Conservation (phyloP, 306 rosid species). For the Trifolium dubium region DNA sequence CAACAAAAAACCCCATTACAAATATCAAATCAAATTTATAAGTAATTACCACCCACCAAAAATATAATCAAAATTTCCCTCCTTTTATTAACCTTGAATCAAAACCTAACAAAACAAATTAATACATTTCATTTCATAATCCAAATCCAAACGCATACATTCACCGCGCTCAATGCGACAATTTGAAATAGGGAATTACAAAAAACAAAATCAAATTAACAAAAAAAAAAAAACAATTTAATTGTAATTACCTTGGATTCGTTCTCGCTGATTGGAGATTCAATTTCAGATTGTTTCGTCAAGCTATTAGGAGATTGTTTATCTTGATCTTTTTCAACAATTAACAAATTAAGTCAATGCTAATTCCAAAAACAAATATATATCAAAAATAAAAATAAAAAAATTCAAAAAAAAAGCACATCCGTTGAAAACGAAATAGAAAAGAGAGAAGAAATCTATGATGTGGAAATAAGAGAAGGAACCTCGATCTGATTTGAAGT, state of each 20-base stretch:
- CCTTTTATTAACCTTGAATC: not conserved
- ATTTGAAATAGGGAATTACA: not conserved
- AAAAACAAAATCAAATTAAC: not conserved
- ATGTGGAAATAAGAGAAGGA: too few relatives aligned
- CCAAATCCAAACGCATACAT: conserved; percentile 11
- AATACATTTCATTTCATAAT: not conserved
- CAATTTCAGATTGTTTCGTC: conserved; percentile 34
- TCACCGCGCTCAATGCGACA: not conserved
- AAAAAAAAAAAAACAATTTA: too few relatives aligned
- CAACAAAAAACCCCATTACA: conserved; percentile 46
- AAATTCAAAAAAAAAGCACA: conserved; percentile 11
- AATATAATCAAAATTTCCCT: not conserved
- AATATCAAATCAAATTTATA: conserved; percentile 7
- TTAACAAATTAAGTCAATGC: conserved; percentile 49
- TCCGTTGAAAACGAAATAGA: not conserved
- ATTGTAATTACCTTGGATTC: conserved; percentile 55
- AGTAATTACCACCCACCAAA: conserved; percentile 8
- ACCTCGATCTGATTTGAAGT: conserved; percentile 92
- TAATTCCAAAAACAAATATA: conserved; percentile 22
- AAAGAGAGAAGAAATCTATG: too few relatives aligned
- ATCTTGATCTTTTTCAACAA: conserved; percentile 67
- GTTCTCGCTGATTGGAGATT: conserved; percentile 47
- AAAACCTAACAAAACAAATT: not conserved
- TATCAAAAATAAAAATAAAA: not conserved
- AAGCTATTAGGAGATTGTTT: conserved; percentile 51